Percentiles rank a stretch among this genome's conserved stretches.
phyloP scores from a whole-genome alignment of 176 grass and related monocot genomes.

The Typha latifolia region DNA sequence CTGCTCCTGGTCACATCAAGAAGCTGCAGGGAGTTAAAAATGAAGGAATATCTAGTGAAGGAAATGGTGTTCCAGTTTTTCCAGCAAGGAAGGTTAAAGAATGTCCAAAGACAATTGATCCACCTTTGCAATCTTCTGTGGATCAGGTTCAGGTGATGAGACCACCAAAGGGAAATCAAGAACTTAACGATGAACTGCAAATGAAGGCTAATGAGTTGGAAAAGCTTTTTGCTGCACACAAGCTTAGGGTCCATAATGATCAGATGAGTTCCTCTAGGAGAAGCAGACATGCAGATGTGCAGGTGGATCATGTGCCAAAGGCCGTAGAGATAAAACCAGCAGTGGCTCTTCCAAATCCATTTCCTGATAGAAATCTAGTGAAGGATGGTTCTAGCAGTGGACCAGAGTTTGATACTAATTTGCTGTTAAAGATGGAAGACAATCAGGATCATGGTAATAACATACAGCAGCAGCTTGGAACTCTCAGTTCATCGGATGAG shows the following conservation, averaged over 20 bases:
- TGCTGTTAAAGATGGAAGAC: slow-evolving; percentile 68
- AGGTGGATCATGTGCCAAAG: slow-evolving; percentile 40
- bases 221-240: slow-evolving; percentile 85
- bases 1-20: slow-evolving; percentile 26
- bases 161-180: slow-evolving; percentile 57
- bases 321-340: slow-evolving; percentile 35
- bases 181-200: slow-evolving; percentile 63
- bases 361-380: slow-evolving; percentile 31
- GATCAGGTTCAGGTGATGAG: slow-evolving; percentile 33
- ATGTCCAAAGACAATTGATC: background rate
- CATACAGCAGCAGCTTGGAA: slow-evolving; percentile 40
- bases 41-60: slow-evolving; percentile 19
- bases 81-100: slow-evolving; percentile 10
- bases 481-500: slow-evolving; percentile 59
- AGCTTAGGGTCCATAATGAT: slow-evolving; percentile 39
- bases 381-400: slow-evolving; percentile 29
- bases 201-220: slow-evolving; percentile 90
- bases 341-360: slow-evolving; percentile 28
- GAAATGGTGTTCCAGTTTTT: slow-evolving; percentile 10
- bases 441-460: slow-evolving; percentile 31
- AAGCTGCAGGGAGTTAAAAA: slow-evolving; percentile 28
- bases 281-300: slow-evolving; percentile 37
- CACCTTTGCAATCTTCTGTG: background rate
- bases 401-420: slow-evolving; percentile 42
- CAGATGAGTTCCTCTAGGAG: slow-evolving; percentile 49